These are phyloP conservation scores for Selaginella moellendorffii DNA, from an alignment of 75 land plant genomes.

Conservation along the genomic window DNA sequence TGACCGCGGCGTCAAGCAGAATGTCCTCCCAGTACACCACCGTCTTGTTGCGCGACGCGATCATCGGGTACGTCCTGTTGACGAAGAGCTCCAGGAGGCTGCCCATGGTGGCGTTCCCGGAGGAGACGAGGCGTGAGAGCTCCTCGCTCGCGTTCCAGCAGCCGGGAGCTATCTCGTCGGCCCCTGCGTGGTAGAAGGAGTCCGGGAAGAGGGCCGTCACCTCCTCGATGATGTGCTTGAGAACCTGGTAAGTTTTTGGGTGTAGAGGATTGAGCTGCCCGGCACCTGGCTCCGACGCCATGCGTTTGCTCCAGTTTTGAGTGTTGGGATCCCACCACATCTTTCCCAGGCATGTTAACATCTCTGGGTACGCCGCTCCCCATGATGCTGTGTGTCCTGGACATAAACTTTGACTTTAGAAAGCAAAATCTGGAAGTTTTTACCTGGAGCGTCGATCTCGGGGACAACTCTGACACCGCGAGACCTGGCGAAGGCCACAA, in stretches of 20 bases:
- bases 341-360: slow-evolving; percentile 64
- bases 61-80: slow-evolving; percentile 38
- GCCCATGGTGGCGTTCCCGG: neutral
- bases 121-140: slow-evolving; percentile 13
- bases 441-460: slow-evolving; percentile 83
- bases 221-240: slow-evolving; percentile 44
- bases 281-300: slow-evolving; percentile 86
- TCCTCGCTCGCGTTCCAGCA: slow-evolving; percentile 61
- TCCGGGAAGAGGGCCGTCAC: slow-evolving; percentile 60
- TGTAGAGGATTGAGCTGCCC: slow-evolving; percentile 90
- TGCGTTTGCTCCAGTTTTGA: slow-evolving; percentile 16
- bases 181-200: slow-evolving; percentile 53
- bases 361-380: slow-evolving; percentile 83
- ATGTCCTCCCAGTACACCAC: slow-evolving; percentile 87
- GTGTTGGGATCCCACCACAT: slow-evolving; percentile 51
- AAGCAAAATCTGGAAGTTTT: too few species aligned
- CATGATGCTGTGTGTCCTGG: slow-evolving; percentile 91
- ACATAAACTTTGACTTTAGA: neutral
- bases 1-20: slow-evolving; percentile 33
- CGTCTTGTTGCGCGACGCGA: slow-evolving; percentile 30
- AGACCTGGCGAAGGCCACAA: slow-evolving; percentile 39
- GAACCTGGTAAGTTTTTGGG: slow-evolving; percentile 54
- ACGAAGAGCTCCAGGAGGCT: slow-evolving; percentile 40
- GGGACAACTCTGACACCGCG: slow-evolving; percentile 71
- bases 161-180: slow-evolving; percentile 56